Percentiles rank a stretch among this genome's conserved stretches.
Conservation (phyloP, 257 asterid species). For the Solanum habrochaites region DNA sequence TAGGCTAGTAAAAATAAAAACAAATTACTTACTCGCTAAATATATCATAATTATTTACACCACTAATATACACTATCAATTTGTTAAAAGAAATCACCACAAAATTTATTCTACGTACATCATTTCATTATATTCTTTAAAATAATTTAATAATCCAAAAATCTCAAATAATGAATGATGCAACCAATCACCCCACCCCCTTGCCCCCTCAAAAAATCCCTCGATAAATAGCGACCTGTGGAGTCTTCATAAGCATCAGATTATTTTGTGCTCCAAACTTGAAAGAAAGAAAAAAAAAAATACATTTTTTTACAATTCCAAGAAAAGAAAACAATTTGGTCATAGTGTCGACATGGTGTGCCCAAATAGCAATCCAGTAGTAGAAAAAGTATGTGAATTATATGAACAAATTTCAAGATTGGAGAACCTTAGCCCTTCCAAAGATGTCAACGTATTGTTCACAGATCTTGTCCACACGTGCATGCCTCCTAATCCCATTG, state of each 20-base stretch:
- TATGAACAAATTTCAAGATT: slow-evolving; percentile 49
- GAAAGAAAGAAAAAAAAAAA: neutral
- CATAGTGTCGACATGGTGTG: slow-evolving; percentile 65
- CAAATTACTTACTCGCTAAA: neutral
- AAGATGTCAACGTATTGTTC: slow-evolving; percentile 56
- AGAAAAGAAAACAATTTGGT: neutral
- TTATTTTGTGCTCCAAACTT: neutral
- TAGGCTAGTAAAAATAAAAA: neutral
- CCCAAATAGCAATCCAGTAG: slow-evolving; percentile 50
- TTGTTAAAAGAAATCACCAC: neutral
- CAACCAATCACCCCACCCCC: neutral
- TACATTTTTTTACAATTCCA: neutral
- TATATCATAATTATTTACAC: neutral
- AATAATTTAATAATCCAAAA: neutral
- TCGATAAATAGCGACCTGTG: slow-evolving; percentile 1
- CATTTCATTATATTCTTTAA: neutral
- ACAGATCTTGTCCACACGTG: slow-evolving; percentile 61
- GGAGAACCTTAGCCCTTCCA: slow-evolving; percentile 52
- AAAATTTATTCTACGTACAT: neutral
- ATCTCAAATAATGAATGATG: neutral
- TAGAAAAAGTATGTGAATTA: slow-evolving; percentile 37
- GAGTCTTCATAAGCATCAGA: neutral
- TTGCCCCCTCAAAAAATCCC: neutral
- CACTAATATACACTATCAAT: neutral
- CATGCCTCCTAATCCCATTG: slow-evolving; percentile 73